Conservation (phyloP, 2,329 filamentous ascomycete species). For the Myriosclerotinia scirpicola region DNA sequence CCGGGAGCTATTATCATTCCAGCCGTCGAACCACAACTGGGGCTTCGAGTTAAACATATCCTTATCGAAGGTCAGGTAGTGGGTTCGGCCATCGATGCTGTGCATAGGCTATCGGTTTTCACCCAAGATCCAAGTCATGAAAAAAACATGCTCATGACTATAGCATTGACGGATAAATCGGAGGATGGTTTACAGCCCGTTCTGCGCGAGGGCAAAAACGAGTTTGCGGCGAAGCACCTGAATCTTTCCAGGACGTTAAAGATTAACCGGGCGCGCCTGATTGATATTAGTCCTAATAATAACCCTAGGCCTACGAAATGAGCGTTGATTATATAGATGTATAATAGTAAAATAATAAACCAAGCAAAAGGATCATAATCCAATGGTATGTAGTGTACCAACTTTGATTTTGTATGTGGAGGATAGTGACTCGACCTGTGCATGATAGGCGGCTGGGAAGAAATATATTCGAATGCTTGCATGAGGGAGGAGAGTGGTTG, state of each 20-base stretch:
- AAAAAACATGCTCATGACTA: not conserved
- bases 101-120: conserved; percentile 19
- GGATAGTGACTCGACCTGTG: not conserved
- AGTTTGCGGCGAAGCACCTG: not conserved
- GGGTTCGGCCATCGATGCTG: conserved; percentile 23
- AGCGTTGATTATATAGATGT: not conserved
- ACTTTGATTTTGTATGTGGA: not conserved
- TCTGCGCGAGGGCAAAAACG: conserved; percentile 9
- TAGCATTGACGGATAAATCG: conserved; percentile 14
- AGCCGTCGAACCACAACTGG: not conserved
- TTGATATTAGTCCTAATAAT: not conserved
- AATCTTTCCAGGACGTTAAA: not conserved
- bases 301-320: not conserved
- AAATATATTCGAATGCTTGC: not conserved
- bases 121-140: conserved; percentile 1
- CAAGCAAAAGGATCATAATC: not conserved
- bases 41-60: conserved; percentile 27
- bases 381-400: conserved; percentile 9
- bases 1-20: conserved; percentile 26
- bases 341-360: not conserved
- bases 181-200: conserved; percentile 4
- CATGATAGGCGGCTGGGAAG: not conserved
- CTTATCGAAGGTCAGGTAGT: conserved; percentile 28
- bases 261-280: conserved; percentile 1
- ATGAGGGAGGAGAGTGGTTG: not conserved